Conservation (phyloP, 2,329 filamentous ascomycete genomes). For the Chaetothyriales sp. region DNA sequence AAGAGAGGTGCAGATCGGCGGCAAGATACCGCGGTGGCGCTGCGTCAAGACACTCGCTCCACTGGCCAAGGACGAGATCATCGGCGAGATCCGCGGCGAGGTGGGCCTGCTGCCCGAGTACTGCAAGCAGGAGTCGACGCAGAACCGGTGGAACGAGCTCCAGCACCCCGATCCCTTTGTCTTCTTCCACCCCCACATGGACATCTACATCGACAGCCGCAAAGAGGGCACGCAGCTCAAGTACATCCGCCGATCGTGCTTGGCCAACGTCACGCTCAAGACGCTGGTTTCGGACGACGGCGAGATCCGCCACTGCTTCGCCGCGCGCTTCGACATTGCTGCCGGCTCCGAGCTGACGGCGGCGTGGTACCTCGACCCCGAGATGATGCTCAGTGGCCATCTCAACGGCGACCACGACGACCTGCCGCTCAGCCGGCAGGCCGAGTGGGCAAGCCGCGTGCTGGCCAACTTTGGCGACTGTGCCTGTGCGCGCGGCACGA, state of each 20-base stretch:
- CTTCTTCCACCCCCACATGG: slow-evolving; percentile 76
- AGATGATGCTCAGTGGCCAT: slow-evolving; percentile 9
- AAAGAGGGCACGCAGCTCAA: slow-evolving; percentile 74
- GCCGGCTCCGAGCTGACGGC: slow-evolving; percentile 38
- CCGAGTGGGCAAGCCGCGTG: slow-evolving; percentile 35
- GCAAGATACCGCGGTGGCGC: slow-evolving; percentile 55
- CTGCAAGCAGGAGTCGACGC: slow-evolving; percentile 41
- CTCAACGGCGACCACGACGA: slow-evolving; percentile 10
- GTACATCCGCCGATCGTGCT: slow-evolving; percentile 84
- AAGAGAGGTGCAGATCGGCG: slow-evolving; percentile 35
- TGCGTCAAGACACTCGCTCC: slow-evolving; percentile 37
- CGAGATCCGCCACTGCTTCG: slow-evolving; percentile 85
- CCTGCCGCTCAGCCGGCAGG: slow-evolving; percentile 19
- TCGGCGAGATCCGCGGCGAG: slow-evolving; percentile 64
- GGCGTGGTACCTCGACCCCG: slow-evolving; percentile 34
- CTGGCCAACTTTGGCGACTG: slow-evolving; percentile 38
- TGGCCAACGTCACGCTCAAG: slow-evolving; percentile 75
- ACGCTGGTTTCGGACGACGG: slow-evolving; percentile 61
- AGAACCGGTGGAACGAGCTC: slow-evolving; percentile 56
- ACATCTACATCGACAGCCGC: slow-evolving; percentile 84
- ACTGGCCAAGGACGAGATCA: slow-evolving; percentile 40
- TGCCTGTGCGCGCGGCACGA: slow-evolving; percentile 28
- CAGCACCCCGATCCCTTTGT: slow-evolving; percentile 53
- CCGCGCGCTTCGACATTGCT: slow-evolving; percentile 64
- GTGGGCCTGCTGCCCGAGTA: slow-evolving; percentile 63